A percentile compares a stretch with the other conserved stretches of the same genome.
Evolutionary conservation across 2,329 filamentous ascomycete genomes (phyloP).

Genomic region (Lecanicillium sp.): DNA sequence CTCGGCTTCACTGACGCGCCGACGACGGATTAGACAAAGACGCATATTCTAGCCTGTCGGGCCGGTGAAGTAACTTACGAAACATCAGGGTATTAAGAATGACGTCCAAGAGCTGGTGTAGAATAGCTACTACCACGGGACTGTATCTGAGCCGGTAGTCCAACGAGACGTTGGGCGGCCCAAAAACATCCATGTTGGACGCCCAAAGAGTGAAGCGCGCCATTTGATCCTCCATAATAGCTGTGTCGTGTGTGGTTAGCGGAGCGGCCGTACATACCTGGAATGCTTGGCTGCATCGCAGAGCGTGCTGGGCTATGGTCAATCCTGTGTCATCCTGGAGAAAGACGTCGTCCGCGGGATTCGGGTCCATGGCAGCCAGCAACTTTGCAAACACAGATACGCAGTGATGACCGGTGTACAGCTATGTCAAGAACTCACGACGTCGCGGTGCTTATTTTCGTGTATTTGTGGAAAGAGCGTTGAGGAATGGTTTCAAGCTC

Average conservation of each 20-base stretch:
- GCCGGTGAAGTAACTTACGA: conserved; percentile 2
- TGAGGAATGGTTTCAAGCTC: too few relatives aligned
- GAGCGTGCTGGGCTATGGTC: conserved; percentile 25
- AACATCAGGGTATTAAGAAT: neutral
- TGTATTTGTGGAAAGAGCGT: too few relatives aligned
- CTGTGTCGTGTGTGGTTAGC: conserved; percentile 22
- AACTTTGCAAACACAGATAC: too few relatives aligned
- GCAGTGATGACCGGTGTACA: too few relatives aligned
- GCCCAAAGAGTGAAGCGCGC: conserved; percentile 15
- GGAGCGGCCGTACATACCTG: conserved; percentile 20
- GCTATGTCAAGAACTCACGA: too few relatives aligned
- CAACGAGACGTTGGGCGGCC: conserved; percentile 24
- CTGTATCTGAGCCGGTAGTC: conserved; percentile 26
- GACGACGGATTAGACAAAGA: too few relatives aligned
- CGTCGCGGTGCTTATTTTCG: too few relatives aligned
- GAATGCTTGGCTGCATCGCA: conserved; percentile 22
- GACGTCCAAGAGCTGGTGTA: conserved; percentile 19
- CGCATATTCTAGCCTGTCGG: neutral
- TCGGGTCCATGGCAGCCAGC: too few relatives aligned
- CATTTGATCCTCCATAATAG: conserved; percentile 19
- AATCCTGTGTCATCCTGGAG: conserved; percentile 22
- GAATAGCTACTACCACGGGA: conserved; percentile 17
- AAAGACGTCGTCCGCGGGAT: too few relatives aligned
- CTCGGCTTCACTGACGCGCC: too few relatives aligned
- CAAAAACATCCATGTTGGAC: conserved; percentile 14